Percentiles rank a stretch among this genome's conserved stretches.
phyloP scores from a whole-genome alignment of 2,329 filamentous ascomycete genomes.

The Myriangium duriaei region DNA sequence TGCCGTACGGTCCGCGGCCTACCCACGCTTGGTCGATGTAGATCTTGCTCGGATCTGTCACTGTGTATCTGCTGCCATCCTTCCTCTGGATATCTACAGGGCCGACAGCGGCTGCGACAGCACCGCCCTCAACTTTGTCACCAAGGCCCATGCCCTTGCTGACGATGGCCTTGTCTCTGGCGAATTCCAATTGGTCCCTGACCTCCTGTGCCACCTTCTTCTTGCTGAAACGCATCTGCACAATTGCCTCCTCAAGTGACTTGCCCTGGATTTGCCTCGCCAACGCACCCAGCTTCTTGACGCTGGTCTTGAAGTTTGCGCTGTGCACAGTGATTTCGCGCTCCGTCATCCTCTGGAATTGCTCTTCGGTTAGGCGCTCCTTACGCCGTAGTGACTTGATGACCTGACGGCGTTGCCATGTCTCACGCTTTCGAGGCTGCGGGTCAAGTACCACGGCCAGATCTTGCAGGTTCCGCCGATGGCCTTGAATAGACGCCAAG shows the following conservation, averaged over 20 bases:
- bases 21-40: conserved; percentile 94
- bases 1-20: conserved; percentile 55
- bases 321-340: conserved; percentile 49
- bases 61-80: conserved; percentile 57
- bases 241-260: conserved; percentile 81
- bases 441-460: conserved; percentile 61
- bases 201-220: conserved; percentile 84
- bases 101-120: conserved; percentile 16
- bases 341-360: conserved; percentile 56
- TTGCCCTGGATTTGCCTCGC: conserved; percentile 85
- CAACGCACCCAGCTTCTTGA: conserved; percentile 83
- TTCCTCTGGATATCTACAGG: conserved; percentile 56
- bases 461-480: conserved; percentile 34
- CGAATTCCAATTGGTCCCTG: conserved; percentile 63
- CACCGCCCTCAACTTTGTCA: conserved; percentile 11
- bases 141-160: conserved; percentile 71
- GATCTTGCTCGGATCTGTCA: conserved; percentile 65
- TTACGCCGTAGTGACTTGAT: conserved; percentile 59
- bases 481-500: conserved; percentile 11
- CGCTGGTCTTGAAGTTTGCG: conserved; percentile 64
- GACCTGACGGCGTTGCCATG: conserved; percentile 76
- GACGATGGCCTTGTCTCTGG: conserved; percentile 68
- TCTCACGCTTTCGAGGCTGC: conserved; percentile 54
- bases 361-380: conserved; percentile 52
- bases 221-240: conserved; percentile 90